phyloP scores from a whole-genome alignment of 495 filamentous ascomycete species.

The Astrothelium macrocarpum region DNA sequence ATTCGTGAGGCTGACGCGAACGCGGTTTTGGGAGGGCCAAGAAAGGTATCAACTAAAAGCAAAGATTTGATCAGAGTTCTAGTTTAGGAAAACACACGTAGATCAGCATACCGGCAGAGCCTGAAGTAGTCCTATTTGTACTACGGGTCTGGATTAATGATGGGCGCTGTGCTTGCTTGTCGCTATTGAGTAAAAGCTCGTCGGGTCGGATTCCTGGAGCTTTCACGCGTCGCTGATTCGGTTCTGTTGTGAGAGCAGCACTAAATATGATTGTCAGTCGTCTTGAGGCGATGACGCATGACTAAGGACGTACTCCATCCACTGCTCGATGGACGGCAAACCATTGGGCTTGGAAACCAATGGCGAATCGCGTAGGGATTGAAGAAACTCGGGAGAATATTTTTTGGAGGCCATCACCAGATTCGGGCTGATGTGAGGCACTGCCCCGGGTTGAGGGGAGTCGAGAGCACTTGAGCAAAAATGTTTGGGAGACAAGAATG shows the following conservation, averaged over 20 bases:
- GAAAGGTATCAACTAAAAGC: slow-evolving; percentile 60
- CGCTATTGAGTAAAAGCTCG: background rate
- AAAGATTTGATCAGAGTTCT: slow-evolving; percentile 9
- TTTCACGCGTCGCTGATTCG: slow-evolving; percentile 13
- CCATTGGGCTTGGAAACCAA: slow-evolving; percentile 70
- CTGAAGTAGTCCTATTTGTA: slow-evolving; percentile 15
- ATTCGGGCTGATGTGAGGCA: background rate
- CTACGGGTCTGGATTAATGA: slow-evolving; percentile 12
- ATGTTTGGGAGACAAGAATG: background rate
- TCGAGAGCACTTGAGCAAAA: background rate
- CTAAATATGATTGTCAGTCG: slow-evolving; percentile 18
- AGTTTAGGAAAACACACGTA: slow-evolving; percentile 13
- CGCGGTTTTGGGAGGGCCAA: slow-evolving; percentile 76
- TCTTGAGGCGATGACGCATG: slow-evolving; percentile 20
- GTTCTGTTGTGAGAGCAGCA: slow-evolving; percentile 6
- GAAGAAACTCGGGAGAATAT: slow-evolving; percentile 74
- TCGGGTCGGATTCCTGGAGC: background rate
- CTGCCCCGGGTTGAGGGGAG: background rate
- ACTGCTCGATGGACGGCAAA: slow-evolving; percentile 86
- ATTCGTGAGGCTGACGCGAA: slow-evolving; percentile 67
- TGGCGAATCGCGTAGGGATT: slow-evolving; percentile 69
- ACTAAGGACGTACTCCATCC: slow-evolving; percentile 75
- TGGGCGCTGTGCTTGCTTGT: slow-evolving; percentile 2
- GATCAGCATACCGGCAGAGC: background rate
- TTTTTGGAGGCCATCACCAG: slow-evolving; percentile 27